phyloP scores from a whole-genome alignment of 164 flowering plant genomes.

The Nelumbo lutea region DNA sequence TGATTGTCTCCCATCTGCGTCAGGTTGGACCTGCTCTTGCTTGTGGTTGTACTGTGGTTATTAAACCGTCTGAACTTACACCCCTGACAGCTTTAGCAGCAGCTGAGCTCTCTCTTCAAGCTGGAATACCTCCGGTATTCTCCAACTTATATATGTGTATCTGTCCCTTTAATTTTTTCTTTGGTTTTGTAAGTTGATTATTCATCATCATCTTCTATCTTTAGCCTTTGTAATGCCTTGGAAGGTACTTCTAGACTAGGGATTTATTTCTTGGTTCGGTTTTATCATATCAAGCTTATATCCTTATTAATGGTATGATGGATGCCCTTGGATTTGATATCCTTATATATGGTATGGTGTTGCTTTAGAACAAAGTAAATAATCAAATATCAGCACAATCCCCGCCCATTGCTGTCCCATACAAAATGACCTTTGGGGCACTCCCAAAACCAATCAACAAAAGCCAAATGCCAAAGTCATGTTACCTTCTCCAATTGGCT shows the following conservation, averaged over 20 bases:
- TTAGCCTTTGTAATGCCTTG: background rate
- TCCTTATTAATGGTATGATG: too few species aligned
- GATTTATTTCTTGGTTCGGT: background rate
- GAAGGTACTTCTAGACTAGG: constrained; percentile 1
- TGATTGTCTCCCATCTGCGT: constrained; percentile 5
- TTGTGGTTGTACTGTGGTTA: constrained; percentile 92
- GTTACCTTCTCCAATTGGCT: too few species aligned
- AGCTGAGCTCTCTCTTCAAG: constrained; percentile 88
- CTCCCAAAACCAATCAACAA: too few species aligned
- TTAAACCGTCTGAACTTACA: constrained; percentile 94
- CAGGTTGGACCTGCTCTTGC: constrained; percentile 99
- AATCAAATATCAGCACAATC: too few species aligned
- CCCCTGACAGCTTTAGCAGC: constrained; percentile 98
- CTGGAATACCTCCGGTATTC: constrained; percentile 96
- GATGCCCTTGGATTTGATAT: too few species aligned
- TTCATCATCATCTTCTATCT: constrained; percentile 7
- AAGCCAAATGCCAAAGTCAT: too few species aligned
- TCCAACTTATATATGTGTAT: background rate
- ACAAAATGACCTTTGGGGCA: too few species aligned
- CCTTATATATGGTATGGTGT: too few species aligned
- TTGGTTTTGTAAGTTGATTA: background rate
- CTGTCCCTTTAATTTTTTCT: background rate
- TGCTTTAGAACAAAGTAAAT: too few species aligned
- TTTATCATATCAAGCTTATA: background rate
- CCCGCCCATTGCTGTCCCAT: too few species aligned